Conservation (phyloP, 768 basidiomycete genomes). For the Sporobolomyces phaffii region DNA sequence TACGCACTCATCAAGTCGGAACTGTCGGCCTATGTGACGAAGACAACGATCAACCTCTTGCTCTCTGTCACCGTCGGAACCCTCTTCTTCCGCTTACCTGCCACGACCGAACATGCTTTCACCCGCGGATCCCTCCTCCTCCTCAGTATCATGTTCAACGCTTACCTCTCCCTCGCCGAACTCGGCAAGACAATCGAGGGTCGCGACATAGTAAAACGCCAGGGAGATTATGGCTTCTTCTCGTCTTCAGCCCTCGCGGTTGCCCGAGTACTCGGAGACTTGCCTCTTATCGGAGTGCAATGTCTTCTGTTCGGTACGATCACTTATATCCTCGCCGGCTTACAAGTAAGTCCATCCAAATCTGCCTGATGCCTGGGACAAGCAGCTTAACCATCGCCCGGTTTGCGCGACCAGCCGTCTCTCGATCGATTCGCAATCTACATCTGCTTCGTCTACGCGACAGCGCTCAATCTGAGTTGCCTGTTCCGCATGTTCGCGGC, state of each 20-base stretch:
- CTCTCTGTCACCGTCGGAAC: constrained; percentile 45
- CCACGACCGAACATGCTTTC: constrained; percentile 72
- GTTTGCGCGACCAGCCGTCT: constrained; percentile 1
- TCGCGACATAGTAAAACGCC: constrained; percentile 57
- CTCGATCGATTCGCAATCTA: constrained; percentile 22
- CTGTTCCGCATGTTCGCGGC: constrained; percentile 39
- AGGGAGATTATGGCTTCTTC: constrained; percentile 50
- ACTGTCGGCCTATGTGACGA: constrained; percentile 61
- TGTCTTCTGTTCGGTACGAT: constrained; percentile 47
- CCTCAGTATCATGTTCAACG: constrained; percentile 46
- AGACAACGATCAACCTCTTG: constrained; percentile 53
- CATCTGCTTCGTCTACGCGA: constrained; percentile 37
- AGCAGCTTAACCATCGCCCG: too few relatives aligned
- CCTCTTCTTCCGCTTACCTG: constrained; percentile 62
- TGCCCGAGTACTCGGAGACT: constrained; percentile 47
- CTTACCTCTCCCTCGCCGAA: constrained; percentile 57
- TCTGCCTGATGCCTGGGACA: too few relatives aligned
- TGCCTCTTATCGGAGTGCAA: constrained; percentile 45
- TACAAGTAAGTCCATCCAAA: constrained; percentile 39
- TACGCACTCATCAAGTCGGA: constrained; percentile 64
- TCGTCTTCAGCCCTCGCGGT: constrained; percentile 48
- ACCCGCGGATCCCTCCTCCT: constrained; percentile 83
- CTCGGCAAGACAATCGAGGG: constrained; percentile 64
- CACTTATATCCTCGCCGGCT: constrained; percentile 50
- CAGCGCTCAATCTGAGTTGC: constrained; percentile 38